Evolutionary conservation across 306 rosid species (phyloP), one percentile per base, ranked within the genome.

Genomic region (Trifolium fragiferum): DNA sequence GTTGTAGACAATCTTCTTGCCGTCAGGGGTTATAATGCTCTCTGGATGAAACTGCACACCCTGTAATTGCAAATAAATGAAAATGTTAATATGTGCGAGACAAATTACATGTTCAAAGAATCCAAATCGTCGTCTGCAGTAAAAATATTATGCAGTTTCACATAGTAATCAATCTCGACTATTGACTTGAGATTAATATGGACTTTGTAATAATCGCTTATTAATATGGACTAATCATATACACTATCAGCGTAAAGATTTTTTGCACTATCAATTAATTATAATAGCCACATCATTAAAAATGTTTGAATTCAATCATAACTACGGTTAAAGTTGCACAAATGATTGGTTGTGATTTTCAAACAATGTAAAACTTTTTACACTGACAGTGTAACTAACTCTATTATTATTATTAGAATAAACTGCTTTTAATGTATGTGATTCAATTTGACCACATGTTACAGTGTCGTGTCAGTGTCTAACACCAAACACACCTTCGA

Each of bases 21-120:
- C 98, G 70, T 91, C 93, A 0, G 78, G 76, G 51, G 96, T 90
- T 82, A 94, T 91, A 41, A 94, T 91, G 84, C 98, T 94, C 84
- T 91, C 98, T 0, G 98, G 98, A 80, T 91, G 98, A 81, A 94
- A 94, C 80, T 94, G 98, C 81, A 94, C 98, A 35, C 98, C 96
- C 98, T 94, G 87, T 78, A 87, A 65, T 62, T 66, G 75, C 16
- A 33, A 74, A 66, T 35, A n/a, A 72, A 19, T 23, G 32, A 51
- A 72, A 66, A 55, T 8, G 21, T 6, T 19, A 61, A 6, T 38
- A 49, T 30, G 13, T 4, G n/a, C 19, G 25, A 50, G 14, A 50
- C 12, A 75, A 44, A 20, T n/a, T 55, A 53, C 11, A 69, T 32
- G 46, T 54, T 75, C 21, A 47, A 47, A 41, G 14, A 1, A 11